Evolutionary conservation across 371 early-diverging fungal genomes (phyloP).

Genomic region (Basidiobolus meristosporus): DNA sequence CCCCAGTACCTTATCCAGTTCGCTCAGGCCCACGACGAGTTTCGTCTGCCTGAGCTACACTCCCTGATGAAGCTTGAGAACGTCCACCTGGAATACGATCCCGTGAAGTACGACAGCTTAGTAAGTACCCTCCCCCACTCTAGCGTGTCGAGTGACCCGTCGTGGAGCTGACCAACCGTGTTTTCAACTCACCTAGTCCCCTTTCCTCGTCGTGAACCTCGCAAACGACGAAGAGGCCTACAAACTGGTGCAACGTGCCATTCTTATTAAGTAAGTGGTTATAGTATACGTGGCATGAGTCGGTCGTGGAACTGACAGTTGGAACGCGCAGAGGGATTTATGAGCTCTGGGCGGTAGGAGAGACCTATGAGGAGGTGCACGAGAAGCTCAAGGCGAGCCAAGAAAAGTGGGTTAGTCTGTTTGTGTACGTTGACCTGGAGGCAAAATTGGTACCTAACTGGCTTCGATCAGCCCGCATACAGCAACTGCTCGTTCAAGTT

Average conservation of each 20-base stretch:
- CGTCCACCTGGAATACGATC: constrained; percentile 31
- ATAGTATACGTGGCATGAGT: background rate
- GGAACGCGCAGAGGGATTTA: constrained; percentile 29
- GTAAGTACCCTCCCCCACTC: too few relatives aligned
- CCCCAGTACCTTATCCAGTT: constrained; percentile 12
- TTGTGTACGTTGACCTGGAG: background rate
- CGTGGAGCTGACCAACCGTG: too few relatives aligned
- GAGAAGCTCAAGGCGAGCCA: constrained; percentile 25
- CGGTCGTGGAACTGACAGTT: background rate
- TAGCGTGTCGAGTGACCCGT: too few relatives aligned
- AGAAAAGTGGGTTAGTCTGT: constrained; percentile 25
- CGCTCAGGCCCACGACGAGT: constrained; percentile 36
- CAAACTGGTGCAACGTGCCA: constrained; percentile 60
- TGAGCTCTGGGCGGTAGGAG: constrained; percentile 58
- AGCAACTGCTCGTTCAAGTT: constrained; percentile 60
- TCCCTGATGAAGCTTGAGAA: constrained; percentile 56
- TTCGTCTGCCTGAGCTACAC: constrained; percentile 62
- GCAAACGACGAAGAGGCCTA: constrained; percentile 44
- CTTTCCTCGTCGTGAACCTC: constrained; percentile 61
- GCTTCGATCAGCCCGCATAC: constrained; percentile 22
- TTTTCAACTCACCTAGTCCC: constrained; percentile 21
- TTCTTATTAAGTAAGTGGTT: constrained; percentile 50
- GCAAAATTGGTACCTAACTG: background rate
- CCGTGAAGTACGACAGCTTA: too few relatives aligned
- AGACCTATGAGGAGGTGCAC: constrained; percentile 37